phyloP scores from a whole-genome alignment of 306 rosid genomes.

The Glycyrrhiza uralensis region DNA sequence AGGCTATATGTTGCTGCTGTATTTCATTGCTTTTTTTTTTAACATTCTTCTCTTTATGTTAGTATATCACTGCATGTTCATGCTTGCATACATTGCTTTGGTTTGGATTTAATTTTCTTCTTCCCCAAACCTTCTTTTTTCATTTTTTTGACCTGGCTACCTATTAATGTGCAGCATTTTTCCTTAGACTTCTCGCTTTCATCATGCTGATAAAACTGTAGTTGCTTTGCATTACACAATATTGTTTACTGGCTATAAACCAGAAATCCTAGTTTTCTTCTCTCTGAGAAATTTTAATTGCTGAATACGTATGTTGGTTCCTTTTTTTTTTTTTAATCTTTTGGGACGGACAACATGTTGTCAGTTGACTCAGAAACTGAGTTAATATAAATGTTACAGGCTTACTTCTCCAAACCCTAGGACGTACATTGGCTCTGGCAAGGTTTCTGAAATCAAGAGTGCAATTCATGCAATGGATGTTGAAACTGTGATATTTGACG shows the following conservation, averaged over 20 bases:
- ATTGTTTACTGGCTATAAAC: not conserved
- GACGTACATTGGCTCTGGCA: conserved; percentile 95
- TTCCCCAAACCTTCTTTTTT: not conserved
- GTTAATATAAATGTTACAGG: conserved; percentile 43
- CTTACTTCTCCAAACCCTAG: conserved; percentile 76
- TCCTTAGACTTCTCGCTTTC: not conserved
- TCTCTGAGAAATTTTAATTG: not conserved
- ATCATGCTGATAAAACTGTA: not conserved
- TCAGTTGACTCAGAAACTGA: conserved; percentile 21
- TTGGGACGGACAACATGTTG: conserved; percentile 5
- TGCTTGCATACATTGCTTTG: not conserved
- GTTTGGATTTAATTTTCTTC: not conserved
- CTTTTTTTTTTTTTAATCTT: not conserved
- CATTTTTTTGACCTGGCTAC: not conserved
- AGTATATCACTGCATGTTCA: not conserved
- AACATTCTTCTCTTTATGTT: not conserved
- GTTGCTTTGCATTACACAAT: not conserved
- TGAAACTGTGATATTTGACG: conserved; percentile 92
- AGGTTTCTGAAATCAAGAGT: conserved; percentile 91
- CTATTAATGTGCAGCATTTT: not conserved
- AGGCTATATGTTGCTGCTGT: not conserved
- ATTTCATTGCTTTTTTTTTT: not conserved
- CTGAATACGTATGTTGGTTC: not conserved
- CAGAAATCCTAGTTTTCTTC: not conserved
- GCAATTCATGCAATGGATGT: conserved; percentile 70